Percentiles rank a stretch among this genome's conserved stretches.
phyloP scores from a whole-genome alignment of 352 stramenopile species.

The Pythium periplocum region DNA sequence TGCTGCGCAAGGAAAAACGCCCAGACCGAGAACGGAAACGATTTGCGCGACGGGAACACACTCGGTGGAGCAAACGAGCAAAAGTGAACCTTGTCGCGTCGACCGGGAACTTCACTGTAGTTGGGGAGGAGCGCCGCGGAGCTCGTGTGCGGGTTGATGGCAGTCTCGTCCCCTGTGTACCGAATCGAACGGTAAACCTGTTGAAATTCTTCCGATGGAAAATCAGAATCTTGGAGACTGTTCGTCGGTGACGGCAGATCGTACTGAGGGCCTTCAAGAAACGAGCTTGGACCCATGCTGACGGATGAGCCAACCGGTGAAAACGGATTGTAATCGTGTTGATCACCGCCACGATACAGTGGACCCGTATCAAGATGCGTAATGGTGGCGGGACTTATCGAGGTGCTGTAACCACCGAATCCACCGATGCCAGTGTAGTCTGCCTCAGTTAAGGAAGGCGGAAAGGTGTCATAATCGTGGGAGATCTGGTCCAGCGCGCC shows the following conservation, averaged over 20 bases:
- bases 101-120: slow-evolving; percentile 35
- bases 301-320: slow-evolving; percentile 32
- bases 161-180: slow-evolving; percentile 19
- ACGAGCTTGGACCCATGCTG: slow-evolving; percentile 23
- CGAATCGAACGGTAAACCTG: slow-evolving; percentile 73
- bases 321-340: slow-evolving; percentile 34
- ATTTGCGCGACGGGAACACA: slow-evolving; percentile 48
- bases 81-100: slow-evolving; percentile 72
- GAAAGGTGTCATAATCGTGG: slow-evolving; percentile 23
- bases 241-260: slow-evolving; percentile 49
- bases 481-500: slow-evolving; percentile 32
- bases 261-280: slow-evolving; percentile 26
- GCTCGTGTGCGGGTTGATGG: too few species aligned
- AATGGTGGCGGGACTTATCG: slow-evolving; percentile 28
- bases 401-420: slow-evolving; percentile 25
- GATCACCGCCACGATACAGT: slow-evolving; percentile 24
- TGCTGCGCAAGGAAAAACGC: slow-evolving; percentile 69
- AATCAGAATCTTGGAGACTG: slow-evolving; percentile 49
- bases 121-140: slow-evolving; percentile 14
- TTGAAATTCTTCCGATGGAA: slow-evolving; percentile 66
- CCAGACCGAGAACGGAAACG: slow-evolving; percentile 71
- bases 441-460: slow-evolving; percentile 23
- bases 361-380: slow-evolving; percentile 25
- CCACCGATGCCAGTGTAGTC: slow-evolving; percentile 30
- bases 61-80: slow-evolving; percentile 62